Evolutionary conservation across 352 stramenopile genomes (phyloP), one percentile per base, ranked within the genome.

Genomic region (Saprolegnia parasitica): DNA sequence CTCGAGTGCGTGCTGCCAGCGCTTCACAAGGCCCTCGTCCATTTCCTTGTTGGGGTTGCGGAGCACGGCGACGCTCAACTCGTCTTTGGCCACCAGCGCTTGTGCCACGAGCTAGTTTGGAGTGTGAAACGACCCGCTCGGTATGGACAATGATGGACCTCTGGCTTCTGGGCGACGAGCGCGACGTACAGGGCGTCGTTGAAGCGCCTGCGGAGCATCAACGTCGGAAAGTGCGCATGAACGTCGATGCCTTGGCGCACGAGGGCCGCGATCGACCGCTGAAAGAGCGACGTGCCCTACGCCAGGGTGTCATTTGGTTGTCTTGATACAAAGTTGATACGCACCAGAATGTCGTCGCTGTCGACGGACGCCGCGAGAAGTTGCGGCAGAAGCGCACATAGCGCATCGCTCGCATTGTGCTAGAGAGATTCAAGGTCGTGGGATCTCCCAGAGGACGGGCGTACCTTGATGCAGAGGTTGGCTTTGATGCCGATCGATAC

Each of bases 381-480:
- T 16, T 72, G 58, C 5, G 74, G 39, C 37, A 93, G 68, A 1
- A 79, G 61, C 8, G 81, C 74, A 5, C 82, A 46, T 23, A 84
- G 20, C 5, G 74, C 71, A 50, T 93, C 81, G 64, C 83, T 39
- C 23, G 54, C 18, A 18, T 39, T 9, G 20, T 55, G 15, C 4
- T 52, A n/a, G n/a, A n/a, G n/a, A 26, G 11, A 61, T 18, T 9
- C 26, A 40, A 32, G n/a, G 20, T 18, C 50, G 1, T 16, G 2
- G 4, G 29, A 24, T 29, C 8, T 32, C 9, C 20, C 39, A 54
- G 4, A 32, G 18, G 46, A 56, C 29, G 45, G 6, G 6, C 29
- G 37, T 60, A 79, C 74, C 71, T 87, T 93, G 58, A 91, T 86
- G 61, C 80, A 86, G 21, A 93, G 79, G 71, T 88, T 89, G 40